phyloP scores from a whole-genome alignment of 768 basidiomycete genomes.

The Auriscalpium vulgare region DNA sequence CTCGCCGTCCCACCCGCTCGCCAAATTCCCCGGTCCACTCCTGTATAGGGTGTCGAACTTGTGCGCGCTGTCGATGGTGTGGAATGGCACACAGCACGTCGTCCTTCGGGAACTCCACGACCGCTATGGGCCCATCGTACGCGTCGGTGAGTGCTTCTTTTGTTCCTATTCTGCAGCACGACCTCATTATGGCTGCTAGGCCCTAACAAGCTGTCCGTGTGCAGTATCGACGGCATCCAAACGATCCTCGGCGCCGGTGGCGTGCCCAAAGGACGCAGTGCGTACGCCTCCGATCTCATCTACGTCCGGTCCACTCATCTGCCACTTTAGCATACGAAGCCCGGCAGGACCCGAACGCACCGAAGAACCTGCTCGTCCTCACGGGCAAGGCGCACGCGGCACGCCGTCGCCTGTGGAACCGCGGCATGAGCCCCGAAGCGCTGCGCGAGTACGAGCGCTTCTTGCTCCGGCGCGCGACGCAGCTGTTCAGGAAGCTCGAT shows the following conservation, averaged over 20 bases:
- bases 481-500: background rate
- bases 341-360: background rate
- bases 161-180: too few relatives aligned
- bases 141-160: too few relatives aligned
- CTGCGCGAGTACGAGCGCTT: background rate
- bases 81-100: too few relatives aligned
- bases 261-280: background rate
- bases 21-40: too few relatives aligned
- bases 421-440: background rate
- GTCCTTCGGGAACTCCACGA: too few relatives aligned
- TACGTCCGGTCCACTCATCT: background rate
- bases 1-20: too few relatives aligned
- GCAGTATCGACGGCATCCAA: background rate
- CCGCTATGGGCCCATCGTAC: too few relatives aligned
- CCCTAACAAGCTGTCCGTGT: background rate
- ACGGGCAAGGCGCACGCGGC: background rate
- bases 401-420: background rate
- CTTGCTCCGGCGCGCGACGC: background rate
- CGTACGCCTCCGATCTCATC: background rate
- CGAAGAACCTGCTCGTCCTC: background rate
- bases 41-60: too few relatives aligned
- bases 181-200: background rate
- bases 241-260: background rate
- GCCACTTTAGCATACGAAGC: background rate
- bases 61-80: too few relatives aligned